phyloP scores from a whole-genome alignment of 257 asterid species.

The Capsicum pubescens region DNA sequence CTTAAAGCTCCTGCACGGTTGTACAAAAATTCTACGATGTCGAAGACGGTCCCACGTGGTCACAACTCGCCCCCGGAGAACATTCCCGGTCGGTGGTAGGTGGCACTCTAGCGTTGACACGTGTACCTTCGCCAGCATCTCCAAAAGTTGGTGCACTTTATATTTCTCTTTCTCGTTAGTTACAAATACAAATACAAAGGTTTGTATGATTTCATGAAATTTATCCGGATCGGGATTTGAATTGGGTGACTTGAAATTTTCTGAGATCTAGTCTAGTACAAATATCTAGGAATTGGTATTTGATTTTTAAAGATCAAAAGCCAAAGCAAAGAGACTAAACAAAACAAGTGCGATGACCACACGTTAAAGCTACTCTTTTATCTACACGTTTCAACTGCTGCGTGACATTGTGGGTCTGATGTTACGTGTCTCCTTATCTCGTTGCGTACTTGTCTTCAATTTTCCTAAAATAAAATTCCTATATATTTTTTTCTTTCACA shows the following conservation, averaged over 20 bases:
- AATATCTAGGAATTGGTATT: slow-evolving; percentile 33
- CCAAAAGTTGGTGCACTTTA: slow-evolving; percentile 36
- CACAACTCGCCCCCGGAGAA: slow-evolving; percentile 36
- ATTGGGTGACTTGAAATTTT: slow-evolving; percentile 23
- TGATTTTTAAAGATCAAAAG: slow-evolving; percentile 17
- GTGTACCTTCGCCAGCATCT: slow-evolving; percentile 64
- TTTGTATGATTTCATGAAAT: not conserved
- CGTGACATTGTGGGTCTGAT: slow-evolving; percentile 50
- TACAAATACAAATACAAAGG: not conserved
- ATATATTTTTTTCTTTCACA: too few species aligned
- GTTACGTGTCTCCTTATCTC: not conserved
- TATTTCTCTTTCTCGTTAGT: not conserved
- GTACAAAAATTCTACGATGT: slow-evolving; percentile 37
- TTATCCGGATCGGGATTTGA: slow-evolving; percentile 5
- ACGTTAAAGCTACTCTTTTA: slow-evolving; percentile 69
- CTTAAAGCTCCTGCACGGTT: slow-evolving; percentile 74
- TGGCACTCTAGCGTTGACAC: slow-evolving; percentile 60
- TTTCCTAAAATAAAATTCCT: too few species aligned
- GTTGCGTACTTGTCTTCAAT: too few species aligned
- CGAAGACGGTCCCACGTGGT: slow-evolving; percentile 45
- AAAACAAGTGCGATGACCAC: slow-evolving; percentile 75
- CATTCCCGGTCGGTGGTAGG: slow-evolving; percentile 47
- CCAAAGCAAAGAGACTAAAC: not conserved
- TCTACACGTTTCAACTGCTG: slow-evolving; percentile 49
- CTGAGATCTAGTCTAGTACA: not conserved